Conservation (phyloP, 1,139 yeast species). For the Taiozyma sp. region DNA sequence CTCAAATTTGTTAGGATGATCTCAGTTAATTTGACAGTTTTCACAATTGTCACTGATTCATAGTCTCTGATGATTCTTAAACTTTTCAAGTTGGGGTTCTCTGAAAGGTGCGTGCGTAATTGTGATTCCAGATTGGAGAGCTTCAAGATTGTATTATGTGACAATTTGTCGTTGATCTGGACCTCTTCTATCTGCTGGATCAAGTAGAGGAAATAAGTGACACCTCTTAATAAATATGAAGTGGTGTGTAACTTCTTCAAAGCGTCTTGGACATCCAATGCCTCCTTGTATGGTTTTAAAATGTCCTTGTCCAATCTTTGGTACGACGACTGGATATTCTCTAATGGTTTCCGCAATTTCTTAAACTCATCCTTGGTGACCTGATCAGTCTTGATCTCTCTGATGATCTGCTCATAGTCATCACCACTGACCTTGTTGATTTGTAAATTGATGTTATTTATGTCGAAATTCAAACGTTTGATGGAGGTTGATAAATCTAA, state of each 20-base stretch:
- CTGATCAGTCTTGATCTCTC: slow-evolving; percentile 49
- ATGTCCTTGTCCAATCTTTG: slow-evolving; percentile 66
- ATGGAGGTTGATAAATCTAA: slow-evolving; percentile 71
- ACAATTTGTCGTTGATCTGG: slow-evolving; percentile 4
- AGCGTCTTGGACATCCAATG: slow-evolving; percentile 55
- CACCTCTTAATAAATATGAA: slow-evolving; percentile 60
- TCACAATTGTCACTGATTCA: slow-evolving; percentile 20
- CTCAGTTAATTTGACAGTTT: neutral
- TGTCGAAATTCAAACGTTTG: slow-evolving; percentile 69
- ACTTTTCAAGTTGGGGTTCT: slow-evolving; percentile 38
- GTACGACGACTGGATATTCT: slow-evolving; percentile 56
- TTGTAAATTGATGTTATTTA: slow-evolving; percentile 64
- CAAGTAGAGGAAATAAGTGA: slow-evolving; percentile 62
- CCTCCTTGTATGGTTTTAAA: slow-evolving; percentile 63
- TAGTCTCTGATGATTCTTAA: slow-evolving; percentile 43
- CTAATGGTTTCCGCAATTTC: slow-evolving; percentile 47
- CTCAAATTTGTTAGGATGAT: neutral
- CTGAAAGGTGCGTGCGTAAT: slow-evolving; percentile 32
- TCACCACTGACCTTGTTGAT: slow-evolving; percentile 46
- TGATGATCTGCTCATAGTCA: slow-evolving; percentile 52
- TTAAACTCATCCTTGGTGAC: slow-evolving; percentile 37
- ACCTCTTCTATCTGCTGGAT: slow-evolving; percentile 54
- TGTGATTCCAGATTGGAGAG: slow-evolving; percentile 28
- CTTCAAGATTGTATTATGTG: slow-evolving; percentile 11
- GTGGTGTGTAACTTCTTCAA: slow-evolving; percentile 68